A percentile compares a stretch with the other conserved stretches of the same genome.
phyloP scores from a whole-genome alignment of 768 basidiomycete genomes.

The Psilocybe sp. region DNA sequence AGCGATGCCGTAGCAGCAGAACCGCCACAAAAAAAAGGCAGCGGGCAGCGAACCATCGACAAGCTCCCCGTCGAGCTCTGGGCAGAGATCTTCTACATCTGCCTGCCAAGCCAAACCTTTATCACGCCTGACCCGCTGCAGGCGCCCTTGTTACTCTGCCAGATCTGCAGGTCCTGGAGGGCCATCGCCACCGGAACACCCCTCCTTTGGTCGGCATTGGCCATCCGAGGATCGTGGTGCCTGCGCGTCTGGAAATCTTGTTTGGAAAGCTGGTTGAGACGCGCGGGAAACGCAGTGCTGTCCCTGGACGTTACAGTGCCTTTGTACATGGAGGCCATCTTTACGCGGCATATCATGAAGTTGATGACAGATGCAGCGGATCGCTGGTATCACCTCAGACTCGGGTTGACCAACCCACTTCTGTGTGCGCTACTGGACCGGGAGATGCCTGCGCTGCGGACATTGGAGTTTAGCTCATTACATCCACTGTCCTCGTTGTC shows the following conservation, averaged over 20 bases:
- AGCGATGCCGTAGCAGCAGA: background rate
- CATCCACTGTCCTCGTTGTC: slow-evolving; percentile 11
- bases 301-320: slow-evolving; percentile 17
- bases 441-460: slow-evolving; percentile 16
- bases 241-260: slow-evolving; percentile 12
- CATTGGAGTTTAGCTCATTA: slow-evolving; percentile 19
- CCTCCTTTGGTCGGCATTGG: slow-evolving; percentile 19
- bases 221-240: slow-evolving; percentile 14
- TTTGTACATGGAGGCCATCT: slow-evolving; percentile 8
- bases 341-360: slow-evolving; percentile 8
- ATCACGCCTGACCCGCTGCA: slow-evolving; percentile 13
- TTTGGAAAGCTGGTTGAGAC: slow-evolving; percentile 17
- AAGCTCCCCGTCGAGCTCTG: slow-evolving; percentile 20
- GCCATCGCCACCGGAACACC: slow-evolving; percentile 18
- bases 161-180: slow-evolving; percentile 20
- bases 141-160: slow-evolving; percentile 20
- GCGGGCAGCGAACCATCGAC: background rate
- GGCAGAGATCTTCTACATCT: slow-evolving; percentile 21
- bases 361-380: slow-evolving; percentile 14
- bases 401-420: slow-evolving; percentile 15
- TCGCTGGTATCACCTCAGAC: slow-evolving; percentile 19
- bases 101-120: slow-evolving; percentile 17
- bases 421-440: slow-evolving; percentile 12
- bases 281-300: slow-evolving; percentile 15
- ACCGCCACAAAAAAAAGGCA: background rate